Evolutionary conservation across 768 basidiomycete genomes (phyloP), one percentile per base, ranked within the genome.

Genomic region (Pisolithus orientalis): DNA sequence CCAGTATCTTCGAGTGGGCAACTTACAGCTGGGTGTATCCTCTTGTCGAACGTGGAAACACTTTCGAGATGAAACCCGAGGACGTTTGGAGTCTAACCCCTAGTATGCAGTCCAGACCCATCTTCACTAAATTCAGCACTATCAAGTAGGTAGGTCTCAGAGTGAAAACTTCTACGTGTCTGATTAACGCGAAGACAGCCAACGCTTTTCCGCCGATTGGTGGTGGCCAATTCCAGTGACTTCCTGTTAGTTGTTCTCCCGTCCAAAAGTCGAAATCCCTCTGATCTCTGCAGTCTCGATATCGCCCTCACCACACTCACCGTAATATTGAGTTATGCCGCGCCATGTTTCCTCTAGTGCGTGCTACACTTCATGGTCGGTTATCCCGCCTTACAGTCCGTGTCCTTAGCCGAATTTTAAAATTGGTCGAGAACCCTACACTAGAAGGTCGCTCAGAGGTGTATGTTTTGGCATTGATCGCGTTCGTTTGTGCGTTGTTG

Each of bases 321-420:
- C 50, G 71, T 80, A 39, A 52, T 70, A 1, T 73, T 78, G 65
- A 74, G 75, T 53, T 82, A 79, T 63, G 70, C 73, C 3, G 65
- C 69, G 4, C 80, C 80, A 27, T 81, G 70, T 67, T 80, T 80
- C 64, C 64, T 82, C 37, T 79, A 80, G 65, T 53, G 25, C 5
- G 55, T 39, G 1, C 21, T 10, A 14, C 31, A 9, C 4, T 53
- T 8, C 9, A 4, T n/a, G 16, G n/a, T 44, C 25, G 14, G 47
- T 37, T 39, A 24, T 24, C 5, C 42, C 34, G 13, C 28, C 9
- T 27, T 27, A 5, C 2, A 42, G 21, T 44, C 4, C 13, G 6
- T 14, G 0, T 27, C 11, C 16, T 27, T 37, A 57, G 56, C 17
- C 63, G 63, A 28, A 73, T 75, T 46, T 63, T 75, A 28, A 69